Conservation (phyloP, 352 stramenopile species). For the Pythium dissotocum region DNA sequence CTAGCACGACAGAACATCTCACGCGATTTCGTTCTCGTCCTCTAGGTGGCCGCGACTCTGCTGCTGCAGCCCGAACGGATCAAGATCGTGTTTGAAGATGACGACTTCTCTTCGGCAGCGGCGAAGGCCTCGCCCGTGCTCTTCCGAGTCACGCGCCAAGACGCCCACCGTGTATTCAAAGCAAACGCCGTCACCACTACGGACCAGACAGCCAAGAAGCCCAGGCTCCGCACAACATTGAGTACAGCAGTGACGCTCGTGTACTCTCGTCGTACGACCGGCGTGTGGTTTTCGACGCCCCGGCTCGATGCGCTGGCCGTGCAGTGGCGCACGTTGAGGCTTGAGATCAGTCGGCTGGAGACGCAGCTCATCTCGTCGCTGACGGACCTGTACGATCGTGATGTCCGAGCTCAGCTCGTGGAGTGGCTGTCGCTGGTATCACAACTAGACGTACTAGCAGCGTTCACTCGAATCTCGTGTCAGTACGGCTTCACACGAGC, state of each 20-base stretch:
- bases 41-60: slow-evolving; percentile 32
- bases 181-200: slow-evolving; percentile 9
- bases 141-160: slow-evolving; percentile 44
- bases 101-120: slow-evolving; percentile 14
- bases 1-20: no score
- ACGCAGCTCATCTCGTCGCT: slow-evolving; percentile 25
- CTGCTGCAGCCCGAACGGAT: slow-evolving; percentile 34
- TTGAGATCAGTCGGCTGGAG: slow-evolving; percentile 28
- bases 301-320: slow-evolving; percentile 38
- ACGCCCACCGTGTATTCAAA: slow-evolving; percentile 45
- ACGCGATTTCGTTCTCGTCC: not conserved
- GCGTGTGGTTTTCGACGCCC: slow-evolving; percentile 46
- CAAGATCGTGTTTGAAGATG: slow-evolving; percentile 42
- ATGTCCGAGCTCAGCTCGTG: not conserved
- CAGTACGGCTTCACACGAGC: slow-evolving; percentile 36
- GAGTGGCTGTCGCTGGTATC: slow-evolving; percentile 18
- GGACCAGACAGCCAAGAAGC: not conserved
- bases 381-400: not conserved
- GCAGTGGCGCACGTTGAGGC: slow-evolving; percentile 34
- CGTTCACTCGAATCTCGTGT: slow-evolving; percentile 38
- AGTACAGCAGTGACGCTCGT: slow-evolving; percentile 30
- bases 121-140: slow-evolving; percentile 26
- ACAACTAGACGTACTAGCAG: slow-evolving; percentile 40
- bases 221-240: not conserved
- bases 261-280: slow-evolving; percentile 38